Evolutionary conservation across 129 eudicot species (phyloP), one percentile per base, ranked within the genome.

Genomic region (Smallanthus sonchifolius): DNA sequence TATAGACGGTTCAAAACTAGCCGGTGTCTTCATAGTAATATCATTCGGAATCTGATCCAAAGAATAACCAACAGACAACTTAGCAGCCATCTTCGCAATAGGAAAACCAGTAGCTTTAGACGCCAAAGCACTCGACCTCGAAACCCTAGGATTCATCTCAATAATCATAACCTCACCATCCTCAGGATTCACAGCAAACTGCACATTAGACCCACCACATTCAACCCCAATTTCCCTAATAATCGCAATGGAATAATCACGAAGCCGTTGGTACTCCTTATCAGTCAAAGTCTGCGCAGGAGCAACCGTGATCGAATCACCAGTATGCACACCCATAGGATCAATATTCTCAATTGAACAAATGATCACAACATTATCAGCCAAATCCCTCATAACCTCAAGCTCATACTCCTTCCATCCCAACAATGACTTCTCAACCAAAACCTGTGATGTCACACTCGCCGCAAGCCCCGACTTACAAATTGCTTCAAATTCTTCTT

Each of bases 401-500:
- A 91, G 88, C 81, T 94, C 99, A 77, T 91, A 94, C 75, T 94
- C 99, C 65, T 94, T 94, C 99, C 99, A 91, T 1, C 99, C 99
- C 73, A 94, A 73, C 76, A 94, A 60, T 9, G 97, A 91, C 72
- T 94, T 94, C 87, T 94, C 99, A 34, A 94, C 97, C 79, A 94
- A 74, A 73, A 94, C 99, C 80, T 94, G 99, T 34, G 93, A 63
- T 0, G 96, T 91, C 80, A 88, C 81, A 72, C 99, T 94, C 17
- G 99, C 97, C 24, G 99, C 97, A 68, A 94, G 86, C 35, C 99
- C 99, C 3, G 94, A 88, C 85, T 91, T 94, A 74, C 99, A 94
- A 48, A 94, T 94, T 2, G 83, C 74, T 86, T 94, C 99, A 43
- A 94, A 94, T 69, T 94, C 99, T 81, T 94, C 91, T 65, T 77